These are phyloP conservation scores for Kondoa subrosea DNA, from an alignment of 768 basidiomycete species.

Conservation along the genomic window DNA sequence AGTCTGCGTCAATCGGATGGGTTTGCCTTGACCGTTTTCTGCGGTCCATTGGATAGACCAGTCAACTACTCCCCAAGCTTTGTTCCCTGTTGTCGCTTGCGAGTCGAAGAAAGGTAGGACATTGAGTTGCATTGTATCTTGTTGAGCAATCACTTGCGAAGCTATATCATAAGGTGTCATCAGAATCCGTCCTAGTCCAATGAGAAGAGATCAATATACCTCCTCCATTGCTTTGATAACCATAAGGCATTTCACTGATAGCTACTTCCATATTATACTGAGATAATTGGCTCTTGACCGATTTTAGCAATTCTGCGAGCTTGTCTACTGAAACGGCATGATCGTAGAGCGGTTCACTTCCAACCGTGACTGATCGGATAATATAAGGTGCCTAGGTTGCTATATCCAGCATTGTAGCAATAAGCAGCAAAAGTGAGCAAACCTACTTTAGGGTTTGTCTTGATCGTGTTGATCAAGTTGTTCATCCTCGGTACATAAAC, in stretches of 20 bases:
- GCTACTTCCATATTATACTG: background rate
- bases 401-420: too few relatives aligned
- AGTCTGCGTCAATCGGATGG: constrained; percentile 12
- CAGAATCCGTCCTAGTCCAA: background rate
- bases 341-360: background rate
- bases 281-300: background rate
- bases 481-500: background rate
- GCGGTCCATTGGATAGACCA: background rate
- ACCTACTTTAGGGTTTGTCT: background rate
- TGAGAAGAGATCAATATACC: background rate
- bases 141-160: too few relatives aligned
- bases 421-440: background rate
- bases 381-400: background rate
- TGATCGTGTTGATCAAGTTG: background rate
- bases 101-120: constrained; percentile 6
- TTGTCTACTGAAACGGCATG: background rate
- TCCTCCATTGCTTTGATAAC: background rate
- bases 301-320: background rate
- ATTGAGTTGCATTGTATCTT: background rate
- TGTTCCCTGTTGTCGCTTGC: background rate
- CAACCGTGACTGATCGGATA: background rate
- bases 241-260: background rate
- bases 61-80: background rate
- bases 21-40: background rate
- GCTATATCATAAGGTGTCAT: constrained; percentile 1